phyloP scores from a whole-genome alignment of 164 flowering plant species.

The Magnolia sinica region DNA sequence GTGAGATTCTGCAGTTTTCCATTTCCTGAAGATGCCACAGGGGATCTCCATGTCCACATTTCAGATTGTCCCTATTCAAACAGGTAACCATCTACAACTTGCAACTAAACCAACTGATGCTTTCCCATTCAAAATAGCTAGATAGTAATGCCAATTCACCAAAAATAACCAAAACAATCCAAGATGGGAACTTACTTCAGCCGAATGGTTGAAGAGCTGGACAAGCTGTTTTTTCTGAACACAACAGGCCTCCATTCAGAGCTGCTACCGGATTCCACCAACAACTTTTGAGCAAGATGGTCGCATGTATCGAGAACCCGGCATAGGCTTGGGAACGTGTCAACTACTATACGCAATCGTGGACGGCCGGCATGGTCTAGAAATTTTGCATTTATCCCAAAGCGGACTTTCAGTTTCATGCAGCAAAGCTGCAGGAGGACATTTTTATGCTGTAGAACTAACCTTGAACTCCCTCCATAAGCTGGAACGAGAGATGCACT shows the following conservation, averaged over 20 bases:
- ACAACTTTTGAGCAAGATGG: constrained; percentile 40
- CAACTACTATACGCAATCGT: constrained; percentile 68
- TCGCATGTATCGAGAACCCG: constrained; percentile 70
- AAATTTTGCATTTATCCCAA: constrained; percentile 68
- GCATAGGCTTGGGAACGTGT: constrained; percentile 52
- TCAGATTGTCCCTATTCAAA: no score
- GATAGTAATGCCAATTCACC: neutral
- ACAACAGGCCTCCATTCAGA: constrained; percentile 86
- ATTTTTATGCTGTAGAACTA: constrained; percentile 46
- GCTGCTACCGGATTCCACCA: constrained; percentile 60
- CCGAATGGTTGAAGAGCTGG: constrained; percentile 60
- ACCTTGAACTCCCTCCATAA: constrained; percentile 41
- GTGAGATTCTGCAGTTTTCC: no score
- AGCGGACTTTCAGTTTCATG: constrained; percentile 56
- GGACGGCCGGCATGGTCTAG: constrained; percentile 75
- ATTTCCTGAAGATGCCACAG: no score
- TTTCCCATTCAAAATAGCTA: no score
- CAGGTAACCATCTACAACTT: no score
- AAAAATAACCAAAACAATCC: neutral
- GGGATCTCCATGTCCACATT: no score
- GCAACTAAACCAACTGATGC: no score
- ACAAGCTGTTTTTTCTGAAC: constrained; percentile 48
- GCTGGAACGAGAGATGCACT: constrained; percentile 45
- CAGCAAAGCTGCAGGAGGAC: constrained; percentile 47
- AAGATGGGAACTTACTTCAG: constrained; percentile 56